Base-by-base conservation (phyloP, 2,329 filamentous ascomycete species). In the Gremmenia infestans region DNA sequence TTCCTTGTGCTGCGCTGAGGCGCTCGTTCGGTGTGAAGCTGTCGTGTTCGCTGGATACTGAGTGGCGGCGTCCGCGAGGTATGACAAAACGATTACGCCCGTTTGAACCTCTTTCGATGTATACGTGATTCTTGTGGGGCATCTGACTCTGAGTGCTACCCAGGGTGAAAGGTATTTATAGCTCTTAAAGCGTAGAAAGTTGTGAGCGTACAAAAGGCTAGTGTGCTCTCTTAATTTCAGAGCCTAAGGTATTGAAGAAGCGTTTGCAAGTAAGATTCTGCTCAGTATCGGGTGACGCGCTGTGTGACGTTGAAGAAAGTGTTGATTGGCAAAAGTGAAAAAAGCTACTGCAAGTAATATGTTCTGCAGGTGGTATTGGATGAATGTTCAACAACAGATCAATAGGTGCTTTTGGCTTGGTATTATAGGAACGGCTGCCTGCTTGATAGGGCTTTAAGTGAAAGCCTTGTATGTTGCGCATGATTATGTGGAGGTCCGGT, bases 1-100 rank as follows among this genome's bases (percentile, higher is more conserved):
- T 53, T 19, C 57, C 52, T 60, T 63, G 60, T 5, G 60, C 58
- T 42, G 61, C 60, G 14, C 53, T 53, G 43, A 64, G 57, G 1
- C 63, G 55, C 22, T 65, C 61, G 4, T 54, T 50, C 7, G 43
- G 9, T 48, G 48, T 39, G 57, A 58, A 46, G 55, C 52, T 12
- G 49, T 47, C 3, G 11, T 19, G n/a, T 19, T 43, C 56, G 46
- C 35, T 17, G 37, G 23, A 55, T 45, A 50, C 48, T 19, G 53
- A 52, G 3, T 52, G 45, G 28, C 54, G 46, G 14, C 51, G 53
- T 4, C 45, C 45, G n/a, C 45, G 19, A n/a, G 46, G 37, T 11
- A 60, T 47, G 6, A 65, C 60, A 5, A 65, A 22, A 5, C 62
- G 56, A 32, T 65, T 56, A 5, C 57, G 50, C 11, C 65, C 64